phyloP scores from a whole-genome alignment of 225 moss, liverwort and hornwort species.

The Marchantia paleacea region DNA sequence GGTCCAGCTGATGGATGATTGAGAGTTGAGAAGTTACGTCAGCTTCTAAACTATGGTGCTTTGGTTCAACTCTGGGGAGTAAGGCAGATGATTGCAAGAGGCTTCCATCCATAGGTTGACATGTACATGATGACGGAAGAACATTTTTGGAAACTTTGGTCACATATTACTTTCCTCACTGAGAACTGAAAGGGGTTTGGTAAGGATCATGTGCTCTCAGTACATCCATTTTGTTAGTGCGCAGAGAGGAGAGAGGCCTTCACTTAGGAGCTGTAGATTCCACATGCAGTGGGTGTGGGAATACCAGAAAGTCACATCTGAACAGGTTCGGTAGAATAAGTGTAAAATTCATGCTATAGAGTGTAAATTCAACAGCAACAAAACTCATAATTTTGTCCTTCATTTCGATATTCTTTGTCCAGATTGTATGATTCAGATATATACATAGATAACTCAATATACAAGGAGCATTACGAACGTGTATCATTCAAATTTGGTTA shows the following conservation, averaged over 20 bases:
- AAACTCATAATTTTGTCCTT: slow-evolving; percentile 19
- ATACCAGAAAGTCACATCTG: slow-evolving; percentile 4
- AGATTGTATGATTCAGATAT: not conserved
- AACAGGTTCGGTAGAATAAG: slow-evolving; percentile 21
- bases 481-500: not conserved
- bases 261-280: slow-evolving; percentile 7
- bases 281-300: slow-evolving; percentile 24
- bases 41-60: not conserved
- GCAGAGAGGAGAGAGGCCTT: slow-evolving; percentile 6
- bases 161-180: slow-evolving; percentile 14
- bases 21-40: slow-evolving; percentile 4
- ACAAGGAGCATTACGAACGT: not conserved
- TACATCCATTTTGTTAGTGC: slow-evolving; percentile 15
- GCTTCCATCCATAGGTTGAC: slow-evolving; percentile 2
- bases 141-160: slow-evolving; percentile 17
- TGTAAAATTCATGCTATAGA: slow-evolving; percentile 8
- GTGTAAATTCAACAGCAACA: slow-evolving; percentile 21
- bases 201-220: slow-evolving; percentile 5
- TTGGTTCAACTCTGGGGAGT: slow-evolving; percentile 5
- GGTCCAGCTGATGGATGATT: slow-evolving; percentile 50
- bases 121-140: slow-evolving; percentile 19
- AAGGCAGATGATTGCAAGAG: slow-evolving; percentile 1
- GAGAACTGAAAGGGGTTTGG: slow-evolving; percentile 14
- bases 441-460: not conserved
- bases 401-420: slow-evolving; percentile 11